Evolutionary conservation across 208 protist species (phyloP).

Genomic region (Herpetomonas tarakana): DNA sequence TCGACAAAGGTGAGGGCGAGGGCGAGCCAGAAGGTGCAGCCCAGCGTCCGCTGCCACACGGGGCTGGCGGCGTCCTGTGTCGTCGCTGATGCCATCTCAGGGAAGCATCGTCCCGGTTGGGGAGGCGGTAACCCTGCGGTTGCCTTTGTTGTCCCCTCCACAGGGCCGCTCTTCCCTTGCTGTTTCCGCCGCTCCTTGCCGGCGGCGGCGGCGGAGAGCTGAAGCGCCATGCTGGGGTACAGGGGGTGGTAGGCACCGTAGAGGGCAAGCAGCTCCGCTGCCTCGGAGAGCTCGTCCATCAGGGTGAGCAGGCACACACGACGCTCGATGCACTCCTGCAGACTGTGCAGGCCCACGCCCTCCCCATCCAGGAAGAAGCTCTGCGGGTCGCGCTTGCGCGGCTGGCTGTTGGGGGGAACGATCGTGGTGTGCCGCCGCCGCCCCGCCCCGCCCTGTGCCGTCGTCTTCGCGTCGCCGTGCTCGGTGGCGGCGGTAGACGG

Average conservation of each 20-base stretch:
- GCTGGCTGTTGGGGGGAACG: slow-evolving; percentile 2
- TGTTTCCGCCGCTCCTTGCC: slow-evolving; percentile 6
- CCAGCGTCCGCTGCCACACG: slow-evolving; percentile 17
- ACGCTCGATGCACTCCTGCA: slow-evolving; percentile 78
- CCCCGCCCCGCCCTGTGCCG: background rate
- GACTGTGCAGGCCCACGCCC: slow-evolving; percentile 36
- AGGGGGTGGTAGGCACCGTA: slow-evolving; percentile 41
- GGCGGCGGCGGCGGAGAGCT: slow-evolving; percentile 36
- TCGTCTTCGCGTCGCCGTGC: background rate
- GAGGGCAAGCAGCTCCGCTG: slow-evolving; percentile 48
- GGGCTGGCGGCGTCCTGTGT: background rate
- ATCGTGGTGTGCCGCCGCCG: background rate
- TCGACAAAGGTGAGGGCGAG: slow-evolving; percentile 47
- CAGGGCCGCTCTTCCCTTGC: too few species aligned
- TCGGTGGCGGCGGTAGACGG: background rate
- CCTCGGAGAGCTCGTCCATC: slow-evolving; percentile 42
- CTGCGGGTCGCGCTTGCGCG: background rate
- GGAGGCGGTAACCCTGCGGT: too few species aligned
- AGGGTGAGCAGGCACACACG: slow-evolving; percentile 66
- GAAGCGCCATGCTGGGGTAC: slow-evolving; percentile 60
- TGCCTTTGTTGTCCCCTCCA: too few species aligned
- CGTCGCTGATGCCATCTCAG: too few species aligned
- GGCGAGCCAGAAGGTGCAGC: slow-evolving; percentile 58
- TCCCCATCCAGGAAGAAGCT: slow-evolving; percentile 47
- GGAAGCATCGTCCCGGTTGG: too few species aligned